phyloP scores from a whole-genome alignment of 1,284 basidiomycete species.

The Clitocybe nebularis region DNA sequence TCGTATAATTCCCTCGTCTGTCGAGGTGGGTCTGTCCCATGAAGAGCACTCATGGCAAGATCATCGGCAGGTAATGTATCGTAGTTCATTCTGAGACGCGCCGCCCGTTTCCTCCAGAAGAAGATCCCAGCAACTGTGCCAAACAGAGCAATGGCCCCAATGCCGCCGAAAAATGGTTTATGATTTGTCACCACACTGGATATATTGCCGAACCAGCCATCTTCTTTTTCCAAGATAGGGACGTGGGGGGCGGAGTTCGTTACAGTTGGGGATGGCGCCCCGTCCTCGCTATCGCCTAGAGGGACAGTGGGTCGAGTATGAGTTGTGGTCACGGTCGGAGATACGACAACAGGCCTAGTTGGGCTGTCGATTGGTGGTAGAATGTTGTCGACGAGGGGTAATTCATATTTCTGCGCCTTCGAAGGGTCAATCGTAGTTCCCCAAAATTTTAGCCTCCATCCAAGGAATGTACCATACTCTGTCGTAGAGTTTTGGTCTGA shows the following conservation, averaged over 20 bases:
- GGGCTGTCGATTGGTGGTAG: conserved; percentile 48
- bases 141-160: conserved; percentile 66
- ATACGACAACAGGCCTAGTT: conserved; percentile 29
- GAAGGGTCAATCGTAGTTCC: conserved; percentile 80
- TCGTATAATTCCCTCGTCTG: conserved; percentile 10
- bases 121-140: conserved; percentile 57
- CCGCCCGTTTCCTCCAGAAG: conserved; percentile 63
- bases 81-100: conserved; percentile 47
- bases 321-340: conserved; percentile 50
- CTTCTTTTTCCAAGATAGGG: conserved; percentile 42
- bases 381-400: conserved; percentile 50
- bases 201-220: conserved; percentile 82
- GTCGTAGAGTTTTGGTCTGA: conserved; percentile 65
- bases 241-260: conserved; percentile 59
- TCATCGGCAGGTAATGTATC: conserved; percentile 62
- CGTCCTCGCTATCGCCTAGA: conserved; percentile 75
- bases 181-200: conserved; percentile 67
- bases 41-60: conserved; percentile 64
- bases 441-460: conserved; percentile 94
- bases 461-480: conserved; percentile 77
- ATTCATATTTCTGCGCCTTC: conserved; percentile 61
- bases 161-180: conserved; percentile 79
- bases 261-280: too few relatives aligned
- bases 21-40: conserved; percentile 13
- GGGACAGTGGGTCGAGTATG: conserved; percentile 83